Evolutionary conservation across 1,139 yeast species (phyloP).

Genomic region (Lodderomyces metapsilosis): DNA sequence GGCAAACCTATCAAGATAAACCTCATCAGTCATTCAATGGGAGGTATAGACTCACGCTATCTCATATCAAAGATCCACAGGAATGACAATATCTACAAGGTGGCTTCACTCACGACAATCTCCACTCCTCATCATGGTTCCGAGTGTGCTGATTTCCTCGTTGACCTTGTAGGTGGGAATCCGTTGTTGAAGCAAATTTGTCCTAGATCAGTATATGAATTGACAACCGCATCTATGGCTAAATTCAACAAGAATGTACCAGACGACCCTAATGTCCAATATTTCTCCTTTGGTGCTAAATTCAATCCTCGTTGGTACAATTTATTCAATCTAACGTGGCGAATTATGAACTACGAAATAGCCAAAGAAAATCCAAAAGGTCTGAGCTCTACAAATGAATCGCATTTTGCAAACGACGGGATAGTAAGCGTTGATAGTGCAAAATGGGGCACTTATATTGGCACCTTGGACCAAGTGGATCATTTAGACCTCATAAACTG

Average conservation of each 20-base stretch:
- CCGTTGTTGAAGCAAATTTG: conserved; percentile 20
- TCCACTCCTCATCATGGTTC: conserved; percentile 91
- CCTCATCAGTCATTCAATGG: conserved; percentile 91
- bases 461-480: conserved; percentile 76
- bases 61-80: conserved; percentile 46
- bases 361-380: conserved; percentile 10
- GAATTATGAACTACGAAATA: conserved; percentile 43
- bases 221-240: conserved; percentile 57
- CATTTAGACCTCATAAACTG: conserved; percentile 85
- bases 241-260: conserved; percentile 51
- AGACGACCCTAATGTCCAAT: conserved; percentile 62
- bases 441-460: conserved; percentile 81
- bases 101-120: conserved; percentile 75
- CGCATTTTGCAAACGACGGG: conserved; percentile 61
- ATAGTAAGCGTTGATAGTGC: conserved; percentile 77
- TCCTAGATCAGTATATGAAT: conserved; percentile 53
- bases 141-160: conserved; percentile 73
- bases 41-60: conserved; percentile 83
- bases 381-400: neutral
- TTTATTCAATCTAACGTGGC: conserved; percentile 64
- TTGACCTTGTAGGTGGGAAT: conserved; percentile 23
- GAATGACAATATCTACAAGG: conserved; percentile 45
- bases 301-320: conserved; percentile 64
- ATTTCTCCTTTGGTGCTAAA: conserved; percentile 82
- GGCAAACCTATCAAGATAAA: conserved; percentile 53